Percentiles rank a stretch among this genome's conserved stretches.
phyloP scores from a whole-genome alignment of 176 grass and related monocot genomes.

The Zoysia japonica region DNA sequence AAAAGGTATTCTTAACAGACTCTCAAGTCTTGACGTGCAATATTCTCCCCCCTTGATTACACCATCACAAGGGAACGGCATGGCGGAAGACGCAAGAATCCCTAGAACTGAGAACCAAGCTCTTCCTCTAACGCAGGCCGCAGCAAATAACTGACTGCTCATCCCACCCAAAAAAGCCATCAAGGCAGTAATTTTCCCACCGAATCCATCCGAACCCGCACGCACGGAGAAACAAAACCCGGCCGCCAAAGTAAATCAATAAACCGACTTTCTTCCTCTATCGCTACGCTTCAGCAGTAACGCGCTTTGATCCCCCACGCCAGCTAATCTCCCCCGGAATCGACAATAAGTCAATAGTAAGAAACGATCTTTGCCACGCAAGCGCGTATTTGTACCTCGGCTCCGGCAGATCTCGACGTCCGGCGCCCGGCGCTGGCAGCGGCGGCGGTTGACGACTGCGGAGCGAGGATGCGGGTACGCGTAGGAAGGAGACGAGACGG shows the following conservation, averaged over 20 bases:
- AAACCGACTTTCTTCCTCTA: not conserved
- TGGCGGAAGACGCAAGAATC: not conserved
- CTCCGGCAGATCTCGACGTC: conserved; percentile 33
- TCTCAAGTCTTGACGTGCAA: not conserved
- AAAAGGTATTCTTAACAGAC: not conserved
- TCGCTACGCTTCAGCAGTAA: not conserved
- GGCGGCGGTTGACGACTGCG: not conserved
- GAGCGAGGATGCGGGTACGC: not conserved
- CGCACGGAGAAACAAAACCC: not conserved
- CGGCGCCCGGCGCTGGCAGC: not conserved
- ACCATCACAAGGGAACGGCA: not conserved
- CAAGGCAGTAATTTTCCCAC: not conserved
- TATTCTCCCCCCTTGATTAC: too few relatives aligned
- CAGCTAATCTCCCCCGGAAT: conserved; percentile 6
- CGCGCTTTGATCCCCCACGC: not conserved
- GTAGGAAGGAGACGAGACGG: not conserved
- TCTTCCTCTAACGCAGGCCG: not conserved
- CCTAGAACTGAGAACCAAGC: conserved; percentile 3
- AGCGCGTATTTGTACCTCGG: conserved; percentile 28
- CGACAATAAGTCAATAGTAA: conserved; percentile 10
- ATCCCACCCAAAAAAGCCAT: not conserved
- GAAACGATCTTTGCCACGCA: conserved; percentile 11
- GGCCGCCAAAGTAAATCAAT: not conserved
- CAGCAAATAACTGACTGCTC: not conserved
- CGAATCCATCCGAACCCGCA: conserved; percentile 19